phyloP scores from a whole-genome alignment of 441 rosid species.

The Dalechampia spathulata region DNA sequence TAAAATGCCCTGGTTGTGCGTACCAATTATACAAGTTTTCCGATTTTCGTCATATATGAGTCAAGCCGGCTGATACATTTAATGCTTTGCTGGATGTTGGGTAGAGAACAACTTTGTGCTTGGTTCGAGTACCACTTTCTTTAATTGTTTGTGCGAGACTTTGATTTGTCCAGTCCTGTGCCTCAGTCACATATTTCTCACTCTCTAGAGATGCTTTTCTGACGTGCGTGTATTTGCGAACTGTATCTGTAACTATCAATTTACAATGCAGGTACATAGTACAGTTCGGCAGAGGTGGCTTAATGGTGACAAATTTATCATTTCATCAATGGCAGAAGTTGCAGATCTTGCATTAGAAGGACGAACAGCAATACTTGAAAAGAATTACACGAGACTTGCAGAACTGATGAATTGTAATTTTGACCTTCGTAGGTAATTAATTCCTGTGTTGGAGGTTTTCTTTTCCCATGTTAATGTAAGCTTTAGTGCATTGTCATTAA shows the following conservation, averaged over 20 bases:
- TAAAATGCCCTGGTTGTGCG: too few species aligned
- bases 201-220: not conserved
- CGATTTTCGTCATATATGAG: too few species aligned
- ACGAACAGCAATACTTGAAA: slow-evolving; percentile 44
- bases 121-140: too few species aligned
- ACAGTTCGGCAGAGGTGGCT: slow-evolving; percentile 81
- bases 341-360: slow-evolving; percentile 68
- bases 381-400: slow-evolving; percentile 56
- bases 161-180: too few species aligned
- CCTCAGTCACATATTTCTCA: not conserved
- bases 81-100: too few species aligned
- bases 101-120: too few species aligned
- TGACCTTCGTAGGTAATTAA: slow-evolving; percentile 61
- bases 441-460: slow-evolving; percentile 5
- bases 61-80: too few species aligned
- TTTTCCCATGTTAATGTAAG: not conserved
- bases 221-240: not conserved
- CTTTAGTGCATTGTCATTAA: not conserved
- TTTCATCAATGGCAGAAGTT: slow-evolving; percentile 64
- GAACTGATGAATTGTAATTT: slow-evolving; percentile 76
- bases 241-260: not conserved
- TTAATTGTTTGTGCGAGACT: too few species aligned
- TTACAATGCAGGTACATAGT: slow-evolving; percentile 64
- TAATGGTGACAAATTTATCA: slow-evolving; percentile 68
- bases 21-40: too few species aligned